Base-by-base conservation (phyloP, 2,329 filamentous ascomycete species). In the Helminthosporium solani region DNA sequence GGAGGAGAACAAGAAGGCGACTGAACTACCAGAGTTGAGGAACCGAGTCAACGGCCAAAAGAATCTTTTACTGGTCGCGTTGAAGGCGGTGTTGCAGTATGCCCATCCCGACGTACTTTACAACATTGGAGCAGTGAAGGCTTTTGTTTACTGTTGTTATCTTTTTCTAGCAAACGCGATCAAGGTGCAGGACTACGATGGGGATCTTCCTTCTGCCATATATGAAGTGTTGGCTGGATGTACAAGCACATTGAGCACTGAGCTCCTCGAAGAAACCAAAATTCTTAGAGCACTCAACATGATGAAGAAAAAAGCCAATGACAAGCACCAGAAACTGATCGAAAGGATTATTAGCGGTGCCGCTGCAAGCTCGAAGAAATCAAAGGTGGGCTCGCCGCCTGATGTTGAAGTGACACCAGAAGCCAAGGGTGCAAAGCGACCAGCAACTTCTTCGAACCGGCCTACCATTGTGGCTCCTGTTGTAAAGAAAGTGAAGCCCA, bases 281-380 rank as follows among this genome's bases (percentile, higher is more conserved):
- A 80, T 90, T 45, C 78, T 82, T 46, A 82, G 80, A 44, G 79
- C 87, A 14, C 76, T 83, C 33, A 81, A 81, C 50, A 78, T 81
- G 7, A 81, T 86, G 60, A 78, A 77, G 49, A 84, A 81, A 59
- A 83, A 82, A 58, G 85, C 82, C 20, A 84, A 87, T 58, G 76
- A 79, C 0, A 80, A 85, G 42, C 80, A 82, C 38, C 85, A 85
- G 57, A 77, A 76, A 3, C 71, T 85, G 37, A 80, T 86, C 3
- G 76, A 78, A 28, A 77, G 78, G 48, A 84, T 86, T 37, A 68
- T 78, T 62, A 61, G 74, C 51, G 56, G 66, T 39, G 70, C 65
- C 39, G 58, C 75, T 1, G 72, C 77, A 53, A 49, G 73, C 28
- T 66, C 69, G 7, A 70, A 72, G 50, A 70, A 69, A 46, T 49